Evolutionary conservation across 768 basidiomycete species (phyloP), one percentile per base, ranked within the genome.

Genomic region (Rhizopogon salebrosus): DNA sequence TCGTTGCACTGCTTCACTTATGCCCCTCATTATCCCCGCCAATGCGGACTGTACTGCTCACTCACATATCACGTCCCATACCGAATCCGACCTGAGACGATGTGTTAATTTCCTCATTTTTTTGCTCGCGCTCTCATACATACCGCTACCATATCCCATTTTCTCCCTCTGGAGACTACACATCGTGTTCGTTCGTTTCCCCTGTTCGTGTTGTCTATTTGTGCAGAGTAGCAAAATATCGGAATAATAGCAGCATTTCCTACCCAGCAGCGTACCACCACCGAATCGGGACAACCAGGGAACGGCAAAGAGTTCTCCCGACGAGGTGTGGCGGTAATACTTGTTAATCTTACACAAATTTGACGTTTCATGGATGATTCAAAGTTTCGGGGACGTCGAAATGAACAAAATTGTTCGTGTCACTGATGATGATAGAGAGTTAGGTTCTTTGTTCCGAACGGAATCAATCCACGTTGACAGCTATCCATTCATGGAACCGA

Each of bases 1-100:
- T 68, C 66, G 22, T 69, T 72, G 31, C 65, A 67, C 66, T 64
- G 54, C 61, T 59, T 60, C 68, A 62, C 62, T 63, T 68, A 64
- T 67, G 60, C 56, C 58, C 58, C 38, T 57, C 56, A 57, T 65
- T 69, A 64, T 62, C 57, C 58, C 49, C 62, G 49, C 66, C 66
- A 64, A 54, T 55, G 58, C 53, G 46, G 56, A 52, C 43, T 36
- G 29, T 42, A 39, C 53, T 14, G 60, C 53, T n/a, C n/a, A n/a
- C 66, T 40, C 57, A 53, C 49, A 50, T 46, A 46, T 46, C 45
- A 34, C 45, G 45, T 34, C 45, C 45, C 45, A 46, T 46, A 46
- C 45, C 45, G 45, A 46, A 23, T 20, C 48, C 48, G 46, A 34
- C 48, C 52, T 34, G 26, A 51, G 52, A 53, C 46, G 52, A 53